Evolutionary conservation across 768 basidiomycete genomes (phyloP).

Genomic region (Kwoniella sp.): DNA sequence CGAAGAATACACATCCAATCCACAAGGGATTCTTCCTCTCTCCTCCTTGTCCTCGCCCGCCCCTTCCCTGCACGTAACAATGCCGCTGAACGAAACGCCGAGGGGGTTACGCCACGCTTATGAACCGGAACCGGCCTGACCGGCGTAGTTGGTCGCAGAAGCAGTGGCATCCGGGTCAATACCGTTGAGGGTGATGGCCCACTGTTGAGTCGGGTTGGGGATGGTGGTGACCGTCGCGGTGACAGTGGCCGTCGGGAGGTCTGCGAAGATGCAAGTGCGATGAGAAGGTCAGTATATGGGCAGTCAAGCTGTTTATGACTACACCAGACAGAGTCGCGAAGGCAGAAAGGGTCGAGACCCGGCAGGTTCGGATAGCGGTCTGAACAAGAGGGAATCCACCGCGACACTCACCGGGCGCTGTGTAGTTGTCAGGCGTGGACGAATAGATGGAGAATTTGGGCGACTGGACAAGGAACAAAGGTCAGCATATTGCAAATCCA

Average conservation of each 20-base stretch:
- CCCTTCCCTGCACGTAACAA: too few species aligned
- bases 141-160: slow-evolving; percentile 24
- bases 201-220: slow-evolving; percentile 54
- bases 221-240: slow-evolving; percentile 46
- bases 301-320: too few species aligned
- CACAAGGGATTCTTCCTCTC: too few species aligned
- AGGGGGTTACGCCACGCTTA: slow-evolving; percentile 1
- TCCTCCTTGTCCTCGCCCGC: too few species aligned
- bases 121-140: slow-evolving; percentile 41
- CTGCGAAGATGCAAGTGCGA: slow-evolving; percentile 18
- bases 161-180: slow-evolving; percentile 47
- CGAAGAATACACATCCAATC: too few species aligned
- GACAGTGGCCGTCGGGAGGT: slow-evolving; percentile 43
- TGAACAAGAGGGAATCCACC: background rate
- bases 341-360: background rate
- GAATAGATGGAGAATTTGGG: slow-evolving; percentile 49
- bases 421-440: slow-evolving; percentile 47
- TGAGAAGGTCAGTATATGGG: background rate
- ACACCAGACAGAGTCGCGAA: background rate
- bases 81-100: too few species aligned
- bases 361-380: background rate
- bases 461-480: slow-evolving; percentile 26
- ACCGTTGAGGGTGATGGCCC: slow-evolving; percentile 51
- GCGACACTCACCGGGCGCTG: slow-evolving; percentile 29
- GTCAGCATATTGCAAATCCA: slow-evolving; percentile 12